Evolutionary conservation across 345 rosid genomes (phyloP), one percentile per base, ranked within the genome.

Genomic region (Populus deltoides): DNA sequence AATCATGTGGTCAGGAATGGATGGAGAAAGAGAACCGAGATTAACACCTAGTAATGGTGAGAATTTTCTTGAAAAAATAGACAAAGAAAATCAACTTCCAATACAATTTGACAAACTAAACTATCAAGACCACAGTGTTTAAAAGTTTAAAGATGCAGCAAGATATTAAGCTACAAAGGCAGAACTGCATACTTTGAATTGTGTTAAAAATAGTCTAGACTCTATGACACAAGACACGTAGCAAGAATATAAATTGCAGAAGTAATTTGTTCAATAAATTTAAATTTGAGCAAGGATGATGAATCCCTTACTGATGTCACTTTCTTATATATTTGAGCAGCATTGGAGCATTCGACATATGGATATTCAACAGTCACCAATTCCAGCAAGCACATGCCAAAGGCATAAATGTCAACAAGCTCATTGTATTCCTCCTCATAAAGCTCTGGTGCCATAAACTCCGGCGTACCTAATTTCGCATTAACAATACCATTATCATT

Each of bases 301-400:
- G 18, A 76, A 71, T 16, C 59, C 53, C 85, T 75, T 79, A 82
- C 85, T 17, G 79, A 75, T 70, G 80, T 75, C 66, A 82, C 85
- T 79, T 82, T 82, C 80, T 79, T 82, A 63, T 78, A 82, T 82
- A 82, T 82, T 70, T 82, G 85, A 72, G 85, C 85, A 72, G 85
- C 82, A 79, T 82, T 82, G 66, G 77, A 22, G 25, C 85, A 82
- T 75, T 82, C 85, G 12, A 68, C 39, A 33, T 82, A 82, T 20
- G 85, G 85, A 70, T 82, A 82, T 67, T 82, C 85, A 72, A 82
- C 62, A 51, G 85, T 82, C 66, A 76, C 82, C 79, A 82, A 49
- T 77, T 82, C 85, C 59, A 82, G 77, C 79, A 82, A 82, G 85
- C 85, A 82, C 85, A 82, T 78, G 57, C 85, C 85, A 68, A 82